Percentiles rank a stretch among this genome's conserved stretches.
phyloP scores from a whole-genome alignment of 164 flowering plant species.

The Stephania cephalantha region DNA sequence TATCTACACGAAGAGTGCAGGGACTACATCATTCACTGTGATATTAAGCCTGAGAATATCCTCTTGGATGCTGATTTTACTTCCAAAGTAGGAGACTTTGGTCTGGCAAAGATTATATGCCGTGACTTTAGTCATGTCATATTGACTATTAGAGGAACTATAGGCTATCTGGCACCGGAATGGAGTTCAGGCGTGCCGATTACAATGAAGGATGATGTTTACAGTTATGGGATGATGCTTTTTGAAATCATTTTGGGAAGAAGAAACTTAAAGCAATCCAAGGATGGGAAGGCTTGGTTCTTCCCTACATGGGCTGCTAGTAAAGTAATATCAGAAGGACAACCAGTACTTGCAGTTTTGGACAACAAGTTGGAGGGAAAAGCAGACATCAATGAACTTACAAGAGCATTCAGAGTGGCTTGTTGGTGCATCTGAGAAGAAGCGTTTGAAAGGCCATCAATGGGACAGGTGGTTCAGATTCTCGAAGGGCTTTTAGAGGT shows the following conservation, averaged over 20 bases:
- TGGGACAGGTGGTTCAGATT: not conserved
- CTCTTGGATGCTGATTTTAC: slow-evolving; percentile 31
- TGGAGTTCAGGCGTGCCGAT: too few species aligned
- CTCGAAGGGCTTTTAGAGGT: not conserved
- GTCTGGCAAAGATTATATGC: slow-evolving; percentile 45
- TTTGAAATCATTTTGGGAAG: too few species aligned
- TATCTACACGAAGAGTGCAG: slow-evolving; percentile 48
- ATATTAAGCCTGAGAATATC: slow-evolving; percentile 56
- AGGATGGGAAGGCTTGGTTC: too few species aligned
- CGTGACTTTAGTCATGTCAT: slow-evolving; percentile 44
- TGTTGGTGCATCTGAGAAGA: not conserved
- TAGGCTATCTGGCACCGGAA: slow-evolving; percentile 16
- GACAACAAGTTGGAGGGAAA: too few species aligned
- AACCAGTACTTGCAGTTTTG: too few species aligned
- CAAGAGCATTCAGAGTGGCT: not conserved
- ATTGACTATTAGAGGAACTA: slow-evolving; percentile 49
- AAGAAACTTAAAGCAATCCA: too few species aligned
- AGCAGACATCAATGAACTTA: not conserved
- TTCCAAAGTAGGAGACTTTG: slow-evolving; percentile 51
- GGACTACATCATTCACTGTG: slow-evolving; percentile 49
- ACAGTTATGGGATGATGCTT: too few species aligned
- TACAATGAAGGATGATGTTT: too few species aligned
- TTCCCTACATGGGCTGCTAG: too few species aligned
- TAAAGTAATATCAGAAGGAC: too few species aligned
- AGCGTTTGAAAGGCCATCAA: too few species aligned